These are phyloP conservation scores for Moniliophthora roreri DNA, from an alignment of 1,284 basidiomycete genomes.

Conservation along the genomic window DNA sequence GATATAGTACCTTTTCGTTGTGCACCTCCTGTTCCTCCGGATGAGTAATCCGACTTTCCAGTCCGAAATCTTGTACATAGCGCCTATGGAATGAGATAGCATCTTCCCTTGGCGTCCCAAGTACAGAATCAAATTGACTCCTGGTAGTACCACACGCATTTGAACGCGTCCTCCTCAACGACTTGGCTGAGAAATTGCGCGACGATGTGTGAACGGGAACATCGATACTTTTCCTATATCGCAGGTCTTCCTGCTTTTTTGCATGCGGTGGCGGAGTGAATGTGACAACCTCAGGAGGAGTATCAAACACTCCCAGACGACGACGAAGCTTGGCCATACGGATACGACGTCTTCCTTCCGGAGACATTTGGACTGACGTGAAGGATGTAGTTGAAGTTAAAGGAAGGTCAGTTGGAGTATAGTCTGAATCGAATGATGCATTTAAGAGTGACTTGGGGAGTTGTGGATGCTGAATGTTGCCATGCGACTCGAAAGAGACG, in stretches of 20 bases:
- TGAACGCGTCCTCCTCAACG: conserved; percentile 21
- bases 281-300: conserved; percentile 36
- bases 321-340: conserved; percentile 40
- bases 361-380: not conserved
- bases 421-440: not conserved
- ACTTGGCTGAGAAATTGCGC: not conserved
- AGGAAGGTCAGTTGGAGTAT: not conserved
- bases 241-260: conserved; percentile 2
- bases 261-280: not conserved
- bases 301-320: conserved; percentile 34
- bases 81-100: conserved; percentile 18
- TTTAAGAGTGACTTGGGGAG: not conserved
- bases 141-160: conserved; percentile 12
- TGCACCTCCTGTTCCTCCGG: not conserved
- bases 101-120: conserved; percentile 1
- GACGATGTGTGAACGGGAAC: not conserved
- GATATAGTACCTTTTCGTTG: not conserved
- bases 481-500: not conserved
- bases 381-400: not conserved
- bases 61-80: conserved; percentile 22
- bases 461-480: not conserved
- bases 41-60: not conserved
- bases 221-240: conserved; percentile 11
- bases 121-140: not conserved
- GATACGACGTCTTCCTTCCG: conserved; percentile 27